Evolutionary conservation across 805 yeast species (phyloP), one percentile per base, ranked within the genome.

Genomic region (Yamadazyma endophytica): DNA sequence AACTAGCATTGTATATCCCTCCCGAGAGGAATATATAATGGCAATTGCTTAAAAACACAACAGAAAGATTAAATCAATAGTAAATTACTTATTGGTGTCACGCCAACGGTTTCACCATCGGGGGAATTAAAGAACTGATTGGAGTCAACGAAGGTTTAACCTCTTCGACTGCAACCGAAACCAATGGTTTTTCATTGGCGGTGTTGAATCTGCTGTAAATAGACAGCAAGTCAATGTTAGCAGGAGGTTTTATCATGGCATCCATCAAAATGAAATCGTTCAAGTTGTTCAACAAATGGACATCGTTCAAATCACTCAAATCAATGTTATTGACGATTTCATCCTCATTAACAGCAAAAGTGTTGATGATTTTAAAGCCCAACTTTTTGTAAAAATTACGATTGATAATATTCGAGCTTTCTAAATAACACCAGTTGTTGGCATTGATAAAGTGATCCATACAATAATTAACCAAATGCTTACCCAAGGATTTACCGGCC

Each of bases 401-500:
- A 47, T 76, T 77, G 33, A 65, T 60, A 8, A 71, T 71, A 52
- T 73, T 75, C 16, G 82, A 73, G 28, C 76, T 65, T 51, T 77
- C 83, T 39, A 77, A 62, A 50, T 77, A 77, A 35, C 54, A 49
- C 52, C 56, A 60, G 12, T 50, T 33, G 29, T 49, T 49, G n/a
- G n/a, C n/a, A 28, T 56, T 61, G 37, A 71, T 58, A 47, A 56
- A 73, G 37, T 69, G 60, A 24, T 70, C 68, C 33, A 73, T 59
- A 31, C 71, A 74, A 48, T 61, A 64, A 39, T 74, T 70, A 30
- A 76, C 56, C 37, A 77, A 56, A 37, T 64, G 55, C 47, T 74
- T 62, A 21, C 79, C 78, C 42, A 73, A 61, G 14, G 81, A 80
- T 45, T 71, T 72, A 32, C 82, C 82, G 47, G 77, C 60, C 56